Evolutionary conservation across 768 basidiomycete genomes (phyloP).

Genomic region (Kwoniella sp.): DNA sequence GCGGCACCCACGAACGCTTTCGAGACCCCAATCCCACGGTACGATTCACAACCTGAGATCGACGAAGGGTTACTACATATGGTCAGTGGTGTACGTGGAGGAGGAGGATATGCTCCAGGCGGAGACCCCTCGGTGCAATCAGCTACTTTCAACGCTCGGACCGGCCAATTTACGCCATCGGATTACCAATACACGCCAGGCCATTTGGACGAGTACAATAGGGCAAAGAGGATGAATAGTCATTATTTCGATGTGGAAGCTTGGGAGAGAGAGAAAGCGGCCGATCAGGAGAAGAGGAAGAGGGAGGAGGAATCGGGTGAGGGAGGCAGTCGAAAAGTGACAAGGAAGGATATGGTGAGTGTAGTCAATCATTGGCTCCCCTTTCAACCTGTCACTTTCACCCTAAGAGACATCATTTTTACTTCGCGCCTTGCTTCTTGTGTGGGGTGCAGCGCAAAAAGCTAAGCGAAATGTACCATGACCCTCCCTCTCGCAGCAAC

Average conservation of each 20-base stretch:
- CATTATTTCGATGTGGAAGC: slow-evolving; percentile 54
- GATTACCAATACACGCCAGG: slow-evolving; percentile 46
- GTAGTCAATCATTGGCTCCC: neutral
- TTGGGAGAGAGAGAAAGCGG: slow-evolving; percentile 50
- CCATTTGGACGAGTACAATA: slow-evolving; percentile 51
- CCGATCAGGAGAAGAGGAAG: slow-evolving; percentile 41
- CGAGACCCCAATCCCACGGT: neutral
- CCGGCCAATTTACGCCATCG: slow-evolving; percentile 50
- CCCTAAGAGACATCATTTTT: no score
- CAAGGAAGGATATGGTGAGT: slow-evolving; percentile 55
- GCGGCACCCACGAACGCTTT: neutral
- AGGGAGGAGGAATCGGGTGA: slow-evolving; percentile 39
- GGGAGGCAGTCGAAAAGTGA: slow-evolving; percentile 36
- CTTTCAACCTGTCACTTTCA: no score
- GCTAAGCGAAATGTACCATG: no score
- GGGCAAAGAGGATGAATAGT: slow-evolving; percentile 49
- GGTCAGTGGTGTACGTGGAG: slow-evolving; percentile 19
- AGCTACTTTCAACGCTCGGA: slow-evolving; percentile 52
- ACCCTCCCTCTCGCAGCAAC: slow-evolving; percentile 36
- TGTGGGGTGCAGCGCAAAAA: no score
- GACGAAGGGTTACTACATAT: slow-evolving; percentile 13
- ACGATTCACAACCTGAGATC: slow-evolving; percentile 8
- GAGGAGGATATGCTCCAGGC: slow-evolving; percentile 11
- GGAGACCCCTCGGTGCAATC: slow-evolving; percentile 29
- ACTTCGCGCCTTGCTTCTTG: no score